Percentiles rank a stretch among this genome's conserved stretches.
These are phyloP conservation scores for Pilaira anomala DNA, from an alignment of 192 early-diverging fungal species.

Conservation along the genomic window DNA sequence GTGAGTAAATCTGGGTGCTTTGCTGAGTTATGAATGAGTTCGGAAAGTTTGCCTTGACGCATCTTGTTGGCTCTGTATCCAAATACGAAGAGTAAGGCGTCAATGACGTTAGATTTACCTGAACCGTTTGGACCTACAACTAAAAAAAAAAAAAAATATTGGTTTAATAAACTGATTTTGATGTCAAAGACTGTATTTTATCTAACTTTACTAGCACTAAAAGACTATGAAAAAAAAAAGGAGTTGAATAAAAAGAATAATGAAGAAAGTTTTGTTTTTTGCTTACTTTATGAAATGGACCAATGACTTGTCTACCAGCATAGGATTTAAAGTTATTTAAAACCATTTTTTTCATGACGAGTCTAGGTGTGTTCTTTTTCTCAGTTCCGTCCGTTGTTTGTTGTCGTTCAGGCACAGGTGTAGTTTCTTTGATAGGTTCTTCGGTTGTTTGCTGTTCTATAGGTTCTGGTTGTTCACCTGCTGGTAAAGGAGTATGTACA, in stretches of 20 bases:
- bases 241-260: neutral
- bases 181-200: neutral
- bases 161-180: constrained; percentile 29
- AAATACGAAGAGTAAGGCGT: constrained; percentile 97
- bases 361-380: constrained; percentile 32
- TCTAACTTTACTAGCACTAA: constrained; percentile 49
- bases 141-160: constrained; percentile 46
- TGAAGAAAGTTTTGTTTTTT: neutral
- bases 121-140: constrained; percentile 98
- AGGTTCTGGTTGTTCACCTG: no score
- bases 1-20: constrained; percentile 62
- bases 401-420: neutral
- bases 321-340: constrained; percentile 97
- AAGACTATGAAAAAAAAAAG: constrained; percentile 47
- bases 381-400: neutral
- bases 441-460: neutral
- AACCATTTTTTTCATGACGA: constrained; percentile 69
- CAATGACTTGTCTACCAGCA: constrained; percentile 85
- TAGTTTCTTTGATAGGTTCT: neutral
- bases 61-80: constrained; percentile 97
- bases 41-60: constrained; percentile 90
- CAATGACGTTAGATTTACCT: constrained; percentile 98
- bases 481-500: neutral
- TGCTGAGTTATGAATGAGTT: constrained; percentile 93
- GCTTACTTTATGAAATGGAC: constrained; percentile 92